A percentile compares a stretch with the other conserved stretches of the same genome.
phyloP scores from a whole-genome alignment of 2,329 filamentous ascomycete genomes.

The Chaetomiaceae sp. region DNA sequence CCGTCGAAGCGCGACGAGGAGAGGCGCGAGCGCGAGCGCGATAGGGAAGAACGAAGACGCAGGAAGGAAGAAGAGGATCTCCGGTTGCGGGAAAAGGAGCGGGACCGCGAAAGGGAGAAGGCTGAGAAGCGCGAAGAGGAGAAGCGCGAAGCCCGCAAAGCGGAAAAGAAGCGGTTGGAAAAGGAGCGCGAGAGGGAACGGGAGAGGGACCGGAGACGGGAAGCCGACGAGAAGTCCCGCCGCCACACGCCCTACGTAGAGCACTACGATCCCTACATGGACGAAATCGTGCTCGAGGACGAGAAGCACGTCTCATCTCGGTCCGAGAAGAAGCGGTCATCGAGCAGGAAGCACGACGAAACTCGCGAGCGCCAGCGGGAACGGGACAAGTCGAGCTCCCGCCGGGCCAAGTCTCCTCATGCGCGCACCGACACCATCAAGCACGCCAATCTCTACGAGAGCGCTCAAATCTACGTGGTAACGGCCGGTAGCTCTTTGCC shows the following conservation, averaged over 20 bases:
- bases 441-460: slow-evolving; percentile 9
- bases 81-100: slow-evolving; percentile 22
- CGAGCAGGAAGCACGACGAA: slow-evolving; percentile 30
- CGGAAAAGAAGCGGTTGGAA: slow-evolving; percentile 35
- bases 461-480: slow-evolving; percentile 22
- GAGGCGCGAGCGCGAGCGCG: slow-evolving; percentile 28
- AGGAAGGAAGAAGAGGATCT: slow-evolving; percentile 30
- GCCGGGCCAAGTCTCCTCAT: slow-evolving; percentile 22
- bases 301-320: slow-evolving; percentile 21
- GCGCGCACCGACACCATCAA: slow-evolving; percentile 12
- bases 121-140: slow-evolving; percentile 24
- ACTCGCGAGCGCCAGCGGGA: slow-evolving; percentile 19
- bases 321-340: slow-evolving; percentile 28
- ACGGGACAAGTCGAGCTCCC: slow-evolving; percentile 25
- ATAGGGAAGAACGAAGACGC: slow-evolving; percentile 30
- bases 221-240: slow-evolving; percentile 30
- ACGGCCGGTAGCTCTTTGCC: slow-evolving; percentile 12
- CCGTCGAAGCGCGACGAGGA: slow-evolving; percentile 39
- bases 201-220: slow-evolving; percentile 27
- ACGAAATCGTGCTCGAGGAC: slow-evolving; percentile 25
- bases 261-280: slow-evolving; percentile 12
- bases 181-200: slow-evolving; percentile 30
- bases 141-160: slow-evolving; percentile 30
- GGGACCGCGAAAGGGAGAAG: slow-evolving; percentile 35
- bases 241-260: slow-evolving; percentile 28